Conservation (phyloP, 768 basidiomycete species). For the Suillus fuscotomentosus region DNA sequence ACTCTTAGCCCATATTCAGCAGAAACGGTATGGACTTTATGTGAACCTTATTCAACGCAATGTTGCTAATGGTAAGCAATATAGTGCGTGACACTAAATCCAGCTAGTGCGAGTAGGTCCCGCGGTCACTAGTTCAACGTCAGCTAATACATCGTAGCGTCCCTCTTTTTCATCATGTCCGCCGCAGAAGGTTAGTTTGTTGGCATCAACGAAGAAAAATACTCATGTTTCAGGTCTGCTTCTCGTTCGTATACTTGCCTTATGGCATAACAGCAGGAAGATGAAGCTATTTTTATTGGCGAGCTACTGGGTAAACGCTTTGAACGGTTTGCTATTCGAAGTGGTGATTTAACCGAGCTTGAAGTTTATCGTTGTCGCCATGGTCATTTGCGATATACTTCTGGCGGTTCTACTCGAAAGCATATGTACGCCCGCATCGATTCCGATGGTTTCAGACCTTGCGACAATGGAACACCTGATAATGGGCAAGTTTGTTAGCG, state of each 20-base stretch:
- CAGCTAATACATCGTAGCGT: neutral
- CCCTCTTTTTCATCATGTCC: slow-evolving; percentile 8
- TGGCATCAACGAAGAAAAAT: neutral
- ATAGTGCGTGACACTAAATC: slow-evolving; percentile 11
- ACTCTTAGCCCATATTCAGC: neutral
- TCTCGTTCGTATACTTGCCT: slow-evolving; percentile 12
- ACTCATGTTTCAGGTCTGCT: slow-evolving; percentile 9
- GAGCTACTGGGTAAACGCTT: slow-evolving; percentile 6
- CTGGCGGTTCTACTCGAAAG: slow-evolving; percentile 1
- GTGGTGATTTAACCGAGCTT: neutral
- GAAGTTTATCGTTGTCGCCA: slow-evolving; percentile 6
- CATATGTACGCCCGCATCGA: slow-evolving; percentile 4
- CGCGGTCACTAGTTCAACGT: neutral
- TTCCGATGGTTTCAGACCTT: neutral
- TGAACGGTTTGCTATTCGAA: neutral
- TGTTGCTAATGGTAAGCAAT: neutral
- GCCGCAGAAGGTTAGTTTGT: slow-evolving; percentile 6
- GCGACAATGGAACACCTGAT: slow-evolving; percentile 1
- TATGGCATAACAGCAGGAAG: slow-evolving; percentile 1
- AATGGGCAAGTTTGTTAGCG: slow-evolving; percentile 11
- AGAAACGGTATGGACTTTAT: neutral
- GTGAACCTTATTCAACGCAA: neutral
- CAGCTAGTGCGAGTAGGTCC: slow-evolving; percentile 6
- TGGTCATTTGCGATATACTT: slow-evolving; percentile 5
- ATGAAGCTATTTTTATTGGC: slow-evolving; percentile 3